These are phyloP conservation scores for Rosa hybrid DNA, from an alignment of 331 rosid species.

Conservation along the genomic window DNA sequence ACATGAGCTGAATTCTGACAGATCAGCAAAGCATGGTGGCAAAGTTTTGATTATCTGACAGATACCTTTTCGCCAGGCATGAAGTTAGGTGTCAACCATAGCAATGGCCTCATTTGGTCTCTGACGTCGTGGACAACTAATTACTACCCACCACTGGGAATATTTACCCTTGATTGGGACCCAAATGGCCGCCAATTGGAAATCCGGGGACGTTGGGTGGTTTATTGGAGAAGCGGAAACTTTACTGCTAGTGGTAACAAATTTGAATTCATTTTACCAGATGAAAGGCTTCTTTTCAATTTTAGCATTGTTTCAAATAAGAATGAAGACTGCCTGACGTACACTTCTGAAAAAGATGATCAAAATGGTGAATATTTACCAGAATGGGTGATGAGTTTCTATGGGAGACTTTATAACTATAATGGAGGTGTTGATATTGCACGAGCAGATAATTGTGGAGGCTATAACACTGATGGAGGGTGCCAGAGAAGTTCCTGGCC, in stretches of 20 bases:
- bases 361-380: background rate
- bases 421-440: no score
- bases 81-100: background rate
- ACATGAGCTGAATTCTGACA: no score
- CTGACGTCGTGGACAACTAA: background rate
- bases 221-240: background rate
- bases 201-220: background rate
- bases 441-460: no score
- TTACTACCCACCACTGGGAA: background rate
- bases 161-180: slow-evolving; percentile 1
- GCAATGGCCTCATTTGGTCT: background rate
- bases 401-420: no score
- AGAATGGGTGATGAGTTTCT: no score
- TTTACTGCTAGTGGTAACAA: background rate
- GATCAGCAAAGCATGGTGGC: background rate
- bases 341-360: background rate
- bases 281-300: background rate
- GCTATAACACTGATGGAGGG: no score
- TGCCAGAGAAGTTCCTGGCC: no score
- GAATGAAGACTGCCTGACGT: background rate
- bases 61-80: background rate
- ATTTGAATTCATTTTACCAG: no score
- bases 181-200: background rate
- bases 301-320: background rate
- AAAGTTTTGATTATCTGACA: background rate